These are phyloP conservation scores for Pleoardoris graminearum DNA, from an alignment of 2,329 filamentous ascomycete species.

Conservation along the genomic window DNA sequence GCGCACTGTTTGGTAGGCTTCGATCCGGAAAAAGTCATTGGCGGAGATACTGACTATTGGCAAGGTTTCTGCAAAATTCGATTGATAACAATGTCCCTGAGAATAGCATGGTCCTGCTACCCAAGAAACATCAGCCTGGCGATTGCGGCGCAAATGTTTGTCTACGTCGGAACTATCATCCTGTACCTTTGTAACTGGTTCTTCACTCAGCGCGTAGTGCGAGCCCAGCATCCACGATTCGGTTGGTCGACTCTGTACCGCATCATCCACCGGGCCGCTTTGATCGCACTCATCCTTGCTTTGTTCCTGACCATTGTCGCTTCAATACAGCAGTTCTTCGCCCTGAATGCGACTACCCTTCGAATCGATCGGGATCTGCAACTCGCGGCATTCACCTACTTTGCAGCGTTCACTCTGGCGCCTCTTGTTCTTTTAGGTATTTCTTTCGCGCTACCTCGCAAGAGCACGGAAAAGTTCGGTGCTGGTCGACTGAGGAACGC, in stretches of 20 bases:
- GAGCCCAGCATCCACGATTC: conserved; percentile 70
- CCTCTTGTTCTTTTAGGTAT: conserved; percentile 61
- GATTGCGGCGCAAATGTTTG: conserved; percentile 68
- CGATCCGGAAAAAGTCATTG: not conserved
- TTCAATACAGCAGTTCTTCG: conserved; percentile 69
- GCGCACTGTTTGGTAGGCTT: conserved; percentile 46
- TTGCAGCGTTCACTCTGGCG: conserved; percentile 68
- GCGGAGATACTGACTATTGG: conserved; percentile 3
- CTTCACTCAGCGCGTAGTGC: conserved; percentile 74
- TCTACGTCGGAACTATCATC: conserved; percentile 74
- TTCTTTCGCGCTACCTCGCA: conserved; percentile 51
- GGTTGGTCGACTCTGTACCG: conserved; percentile 67
- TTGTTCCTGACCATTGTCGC: conserved; percentile 69
- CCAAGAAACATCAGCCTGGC: conserved; percentile 52
- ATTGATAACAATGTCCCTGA: conserved; percentile 48
- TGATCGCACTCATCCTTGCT: conserved; percentile 58
- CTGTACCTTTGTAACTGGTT: conserved; percentile 79
- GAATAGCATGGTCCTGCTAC: conserved; percentile 43
- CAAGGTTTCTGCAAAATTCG: conserved; percentile 51
- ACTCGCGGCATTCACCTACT: conserved; percentile 64
- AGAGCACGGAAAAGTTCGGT: conserved; percentile 63
- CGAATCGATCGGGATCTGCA: conserved; percentile 64
- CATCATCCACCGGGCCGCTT: conserved; percentile 53
- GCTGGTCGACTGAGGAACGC: conserved; percentile 69
- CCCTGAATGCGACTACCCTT: conserved; percentile 57